A percentile compares a stretch with the other conserved stretches of the same genome.
These are phyloP conservation scores for Xenosphaeropsis pyriputrescens DNA, from an alignment of 2,329 filamentous ascomycete species.

Conservation along the genomic window DNA sequence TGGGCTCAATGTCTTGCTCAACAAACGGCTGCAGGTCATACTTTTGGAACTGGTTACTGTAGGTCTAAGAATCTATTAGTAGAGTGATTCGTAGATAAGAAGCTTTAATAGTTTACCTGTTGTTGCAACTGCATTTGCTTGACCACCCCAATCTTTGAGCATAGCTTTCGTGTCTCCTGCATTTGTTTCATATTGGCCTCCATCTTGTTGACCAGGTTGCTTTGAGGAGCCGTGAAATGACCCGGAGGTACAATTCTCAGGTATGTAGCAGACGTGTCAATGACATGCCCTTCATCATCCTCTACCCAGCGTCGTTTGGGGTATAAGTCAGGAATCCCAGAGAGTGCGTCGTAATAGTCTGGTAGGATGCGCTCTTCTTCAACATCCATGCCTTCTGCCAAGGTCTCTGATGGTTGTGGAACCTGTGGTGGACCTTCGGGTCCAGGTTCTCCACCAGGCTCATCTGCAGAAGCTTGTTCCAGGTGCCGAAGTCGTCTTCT, in stretches of 20 bases:
- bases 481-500: conserved; percentile 72
- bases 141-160: conserved; percentile 91
- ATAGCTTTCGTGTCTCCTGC: conserved; percentile 92
- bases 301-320: conserved; percentile 74
- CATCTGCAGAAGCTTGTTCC: conserved; percentile 44
- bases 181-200: conserved; percentile 88
- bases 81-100: not conserved
- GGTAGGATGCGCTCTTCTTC: conserved; percentile 75
- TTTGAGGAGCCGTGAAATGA: conserved; percentile 60
- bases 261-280: conserved; percentile 78
- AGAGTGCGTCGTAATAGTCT: conserved; percentile 86
- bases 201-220: conserved; percentile 63
- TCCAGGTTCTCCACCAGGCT: conserved; percentile 27
- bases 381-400: conserved; percentile 83
- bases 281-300: conserved; percentile 75
- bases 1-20: conserved; percentile 75
- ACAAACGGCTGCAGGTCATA: conserved; percentile 82
- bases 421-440: conserved; percentile 28
- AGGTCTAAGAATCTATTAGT: conserved; percentile 43
- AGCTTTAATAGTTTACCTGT: conserved; percentile 43
- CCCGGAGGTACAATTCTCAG: conserved; percentile 63
- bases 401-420: conserved; percentile 48
- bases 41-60: conserved; percentile 96
- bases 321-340: conserved; percentile 72
- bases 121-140: conserved; percentile 99